Evolutionary conservation across 1,284 basidiomycete genomes (phyloP).

Genomic region (Naganishia sp.): DNA sequence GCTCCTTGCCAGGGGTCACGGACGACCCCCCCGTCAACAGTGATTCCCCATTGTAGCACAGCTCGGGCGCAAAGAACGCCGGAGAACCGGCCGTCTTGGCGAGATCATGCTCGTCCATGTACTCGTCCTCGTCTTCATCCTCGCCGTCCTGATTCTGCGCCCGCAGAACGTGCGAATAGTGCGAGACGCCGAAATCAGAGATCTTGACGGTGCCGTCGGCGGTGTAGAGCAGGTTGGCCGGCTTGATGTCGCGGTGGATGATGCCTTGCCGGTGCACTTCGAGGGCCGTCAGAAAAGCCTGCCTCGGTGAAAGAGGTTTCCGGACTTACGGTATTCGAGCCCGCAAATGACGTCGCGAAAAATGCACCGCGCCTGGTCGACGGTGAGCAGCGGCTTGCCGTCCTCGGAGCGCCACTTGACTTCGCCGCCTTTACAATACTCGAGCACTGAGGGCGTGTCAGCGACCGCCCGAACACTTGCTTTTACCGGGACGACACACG

Average conservation of each 20-base stretch:
- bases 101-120: conserved; percentile 79
- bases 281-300: not conserved
- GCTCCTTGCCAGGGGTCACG: conserved; percentile 24
- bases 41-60: conserved; percentile 61
- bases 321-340: conserved; percentile 79
- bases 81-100: conserved; percentile 95
- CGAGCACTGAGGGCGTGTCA: conserved; percentile 68
- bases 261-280: conserved; percentile 95
- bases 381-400: conserved; percentile 70
- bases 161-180: conserved; percentile 83
- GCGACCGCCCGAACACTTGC: not conserved
- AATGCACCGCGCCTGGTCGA: conserved; percentile 80
- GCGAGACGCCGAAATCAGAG: conserved; percentile 95
- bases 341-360: conserved; percentile 91
- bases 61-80: conserved; percentile 96
- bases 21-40: conserved; percentile 23
- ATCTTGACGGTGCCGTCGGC: conserved; percentile 89
- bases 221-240: conserved; percentile 92
- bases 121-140: conserved; percentile 61
- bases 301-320: not conserved
- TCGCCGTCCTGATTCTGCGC: conserved; percentile 59
- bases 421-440: conserved; percentile 93
- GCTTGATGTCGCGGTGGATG: conserved; percentile 99
- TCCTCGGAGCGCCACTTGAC: conserved; percentile 77
- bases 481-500: conserved; percentile 47